Evolutionary conservation across 1,284 basidiomycete species (phyloP), one percentile per base, ranked within the genome.

Genomic region (Leccinum olivaceoglutinosum): DNA sequence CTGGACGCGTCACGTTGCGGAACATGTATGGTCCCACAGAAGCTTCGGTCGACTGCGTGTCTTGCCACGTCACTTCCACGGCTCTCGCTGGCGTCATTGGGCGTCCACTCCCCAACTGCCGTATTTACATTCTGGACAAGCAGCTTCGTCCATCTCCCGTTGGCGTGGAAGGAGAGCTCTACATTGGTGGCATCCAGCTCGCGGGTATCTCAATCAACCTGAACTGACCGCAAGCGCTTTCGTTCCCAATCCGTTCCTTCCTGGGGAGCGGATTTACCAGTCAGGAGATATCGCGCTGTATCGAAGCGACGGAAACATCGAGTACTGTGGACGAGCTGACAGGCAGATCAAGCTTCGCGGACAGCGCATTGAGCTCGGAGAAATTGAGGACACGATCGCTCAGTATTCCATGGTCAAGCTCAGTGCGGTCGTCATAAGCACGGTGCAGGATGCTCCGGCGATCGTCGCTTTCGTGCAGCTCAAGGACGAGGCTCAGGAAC

Each of bases 21-120:
- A 76, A 76, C 63, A 73, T 74, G 67, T 76, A 76, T 59, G 75
- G 75, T n/a, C 75, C 75, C 3, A 76, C 75, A 0, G 74, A 76
- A 61, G 71, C 73, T 18, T 65, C 74, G 3, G 71, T 75, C 16
- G 71, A 73, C 54, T 74, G 73, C 44, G 67, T 69, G 2, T 73
- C 70, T n/a, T 74, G 67, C 58, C 73, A 70, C 18, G 69, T 73
- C 62, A 67, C 46, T 14, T 68, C 69, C 10, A 41, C 66, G 1
- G 54, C 63, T 39, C 65, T 70, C 39, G 63, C 67, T 7, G 66
- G 72, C 16, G 66, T 74, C 53, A 72, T 76, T 59, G 75, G 75
- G 29, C 69, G 70, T 14, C 74, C 75, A 14, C 65, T 76, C 1
- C 71, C 71, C 0, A 74, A 74, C 63, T 76, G 68, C 38, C 73